Evolutionary conservation across 495 filamentous ascomycete genomes (phyloP).

Genomic region (Lophiostoma macrostomum): DNA sequence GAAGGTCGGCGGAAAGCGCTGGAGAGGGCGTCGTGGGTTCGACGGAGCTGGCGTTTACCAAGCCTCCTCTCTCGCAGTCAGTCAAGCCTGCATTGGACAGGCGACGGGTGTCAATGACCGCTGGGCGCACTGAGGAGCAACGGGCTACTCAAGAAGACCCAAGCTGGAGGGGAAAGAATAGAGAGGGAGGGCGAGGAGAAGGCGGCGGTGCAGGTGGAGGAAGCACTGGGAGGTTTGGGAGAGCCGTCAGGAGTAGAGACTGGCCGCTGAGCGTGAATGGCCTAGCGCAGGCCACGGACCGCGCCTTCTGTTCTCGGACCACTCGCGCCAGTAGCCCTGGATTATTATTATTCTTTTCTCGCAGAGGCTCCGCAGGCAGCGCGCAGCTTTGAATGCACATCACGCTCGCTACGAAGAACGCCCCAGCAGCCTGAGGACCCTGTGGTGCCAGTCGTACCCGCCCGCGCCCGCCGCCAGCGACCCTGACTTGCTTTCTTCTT

Average conservation of each 20-base stretch:
- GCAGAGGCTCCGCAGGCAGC: no score
- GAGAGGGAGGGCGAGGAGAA: conserved; percentile 10
- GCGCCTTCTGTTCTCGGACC: neutral
- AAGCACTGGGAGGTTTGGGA: neutral
- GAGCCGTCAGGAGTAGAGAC: conserved; percentile 1
- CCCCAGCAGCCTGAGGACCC: no score
- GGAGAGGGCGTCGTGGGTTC: conserved; percentile 30
- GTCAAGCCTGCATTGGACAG: conserved; percentile 34
- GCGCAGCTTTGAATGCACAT: no score
- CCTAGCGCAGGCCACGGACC: neutral
- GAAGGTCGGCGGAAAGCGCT: conserved; percentile 16
- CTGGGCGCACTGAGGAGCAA: conserved; percentile 9
- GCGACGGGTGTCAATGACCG: conserved; percentile 27
- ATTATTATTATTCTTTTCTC: no score
- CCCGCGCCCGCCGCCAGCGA: neutral
- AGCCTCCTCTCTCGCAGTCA: conserved; percentile 33
- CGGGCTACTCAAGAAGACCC: conserved; percentile 9
- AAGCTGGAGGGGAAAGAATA: conserved; percentile 30
- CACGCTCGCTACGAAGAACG: no score
- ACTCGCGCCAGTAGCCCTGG: neutral
- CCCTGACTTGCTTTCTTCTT: neutral
- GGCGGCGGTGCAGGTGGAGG: neutral
- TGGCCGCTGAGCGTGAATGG: no score
- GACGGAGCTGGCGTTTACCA: conserved; percentile 36
- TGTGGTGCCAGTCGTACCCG: neutral